Evolutionary conservation across 106 monocot genomes (phyloP).

Genomic region (Phalaenopsis aphrodite): DNA sequence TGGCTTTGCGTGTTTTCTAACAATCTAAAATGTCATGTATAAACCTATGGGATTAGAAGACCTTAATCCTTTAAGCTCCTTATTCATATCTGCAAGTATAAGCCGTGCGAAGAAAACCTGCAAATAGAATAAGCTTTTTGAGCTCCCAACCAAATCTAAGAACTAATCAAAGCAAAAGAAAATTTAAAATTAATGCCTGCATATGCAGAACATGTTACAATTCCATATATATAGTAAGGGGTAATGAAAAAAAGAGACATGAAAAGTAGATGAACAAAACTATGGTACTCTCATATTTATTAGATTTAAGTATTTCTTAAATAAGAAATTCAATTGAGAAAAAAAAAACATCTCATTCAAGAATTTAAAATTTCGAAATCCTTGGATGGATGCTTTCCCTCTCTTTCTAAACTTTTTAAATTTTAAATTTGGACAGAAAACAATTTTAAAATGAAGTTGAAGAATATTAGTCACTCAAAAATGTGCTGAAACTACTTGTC

Average conservation of each 20-base stretch:
- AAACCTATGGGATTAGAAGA: slow-evolving; percentile 18
- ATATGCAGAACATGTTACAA: neutral
- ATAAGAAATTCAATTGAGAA: neutral
- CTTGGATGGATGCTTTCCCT: neutral
- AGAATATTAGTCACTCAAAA: neutral
- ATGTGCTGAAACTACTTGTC: neutral
- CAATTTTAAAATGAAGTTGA: neutral
- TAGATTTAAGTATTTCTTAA: neutral
- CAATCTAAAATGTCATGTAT: slow-evolving; percentile 8
- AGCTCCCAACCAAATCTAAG: slow-evolving; percentile 6
- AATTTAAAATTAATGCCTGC: neutral
- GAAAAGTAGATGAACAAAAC: too few relatives aligned
- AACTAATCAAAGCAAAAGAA: slow-evolving; percentile 1
- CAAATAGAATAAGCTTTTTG: slow-evolving; percentile 11
- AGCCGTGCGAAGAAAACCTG: slow-evolving; percentile 98
- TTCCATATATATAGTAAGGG: neutral
- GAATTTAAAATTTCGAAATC: neutral
- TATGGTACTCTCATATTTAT: neutral
- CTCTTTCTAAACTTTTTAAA: neutral
- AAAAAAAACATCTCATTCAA: neutral
- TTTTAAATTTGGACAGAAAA: neutral
- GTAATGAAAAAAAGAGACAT: too few relatives aligned
- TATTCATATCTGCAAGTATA: slow-evolving; percentile 94
- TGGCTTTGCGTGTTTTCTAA: neutral
- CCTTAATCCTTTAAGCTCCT: slow-evolving; percentile 98